A percentile compares a stretch with the other conserved stretches of the same genome.
phyloP scores from a whole-genome alignment of 1,284 basidiomycete species.

The Rhodofomes roseus region DNA sequence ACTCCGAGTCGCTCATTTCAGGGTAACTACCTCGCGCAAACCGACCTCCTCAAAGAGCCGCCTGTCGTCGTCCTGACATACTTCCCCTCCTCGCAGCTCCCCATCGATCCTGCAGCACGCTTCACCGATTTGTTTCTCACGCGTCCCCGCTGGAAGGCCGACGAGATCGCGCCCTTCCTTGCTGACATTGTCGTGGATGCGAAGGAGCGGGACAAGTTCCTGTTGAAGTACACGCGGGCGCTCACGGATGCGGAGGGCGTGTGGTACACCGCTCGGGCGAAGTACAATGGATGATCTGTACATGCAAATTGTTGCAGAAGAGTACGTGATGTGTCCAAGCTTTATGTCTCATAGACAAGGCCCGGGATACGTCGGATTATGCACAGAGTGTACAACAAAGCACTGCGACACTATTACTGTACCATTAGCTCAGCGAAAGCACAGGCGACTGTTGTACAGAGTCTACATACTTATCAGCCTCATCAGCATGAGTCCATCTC shows the following conservation, averaged over 20 bases:
- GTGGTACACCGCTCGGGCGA: conserved; percentile 66
- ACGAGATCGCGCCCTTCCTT: conserved; percentile 81
- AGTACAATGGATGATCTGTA: conserved; percentile 18
- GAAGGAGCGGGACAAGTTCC: conserved; percentile 84
- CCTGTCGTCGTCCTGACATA: conserved; percentile 43
- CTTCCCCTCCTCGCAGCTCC: conserved; percentile 72
- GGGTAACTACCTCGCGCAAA: conserved; percentile 67
- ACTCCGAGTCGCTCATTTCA: conserved; percentile 23
- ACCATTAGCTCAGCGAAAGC: too few species aligned
- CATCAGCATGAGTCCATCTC: too few species aligned
- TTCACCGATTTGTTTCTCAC: conserved; percentile 85
- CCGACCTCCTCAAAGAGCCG: conserved; percentile 26
- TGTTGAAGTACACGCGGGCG: conserved; percentile 82
- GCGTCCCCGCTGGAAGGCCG: conserved; percentile 69
- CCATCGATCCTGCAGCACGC: conserved; percentile 69
- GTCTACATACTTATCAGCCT: too few species aligned
- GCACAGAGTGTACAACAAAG: too few species aligned
- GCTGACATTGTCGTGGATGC: conserved; percentile 72
- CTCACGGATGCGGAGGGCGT: conserved; percentile 65
- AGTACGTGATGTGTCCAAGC: too few species aligned
- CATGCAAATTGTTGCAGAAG: too few species aligned
- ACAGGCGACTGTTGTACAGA: too few species aligned
- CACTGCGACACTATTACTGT: too few species aligned
- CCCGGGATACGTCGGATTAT: too few species aligned
- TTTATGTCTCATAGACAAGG: too few species aligned